A percentile compares a stretch with the other conserved stretches of the same genome.
Conservation (phyloP, 2,329 filamentous ascomycete genomes). For the Talaromyces pinophilus region DNA sequence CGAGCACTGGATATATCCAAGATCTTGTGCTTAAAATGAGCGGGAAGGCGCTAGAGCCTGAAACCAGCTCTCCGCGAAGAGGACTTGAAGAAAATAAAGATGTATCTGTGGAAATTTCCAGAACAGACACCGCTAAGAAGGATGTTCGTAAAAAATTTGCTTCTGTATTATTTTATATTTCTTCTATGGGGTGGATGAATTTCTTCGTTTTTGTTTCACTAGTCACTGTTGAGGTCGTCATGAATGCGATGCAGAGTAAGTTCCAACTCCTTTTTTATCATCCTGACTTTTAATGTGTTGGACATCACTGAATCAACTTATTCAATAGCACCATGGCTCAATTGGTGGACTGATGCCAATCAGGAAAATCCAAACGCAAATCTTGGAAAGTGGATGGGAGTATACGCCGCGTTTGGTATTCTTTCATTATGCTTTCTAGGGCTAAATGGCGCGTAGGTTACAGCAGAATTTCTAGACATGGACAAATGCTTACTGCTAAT, state of each 20-base stretch:
- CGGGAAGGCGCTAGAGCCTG: neutral
- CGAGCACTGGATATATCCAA: conserved; percentile 25
- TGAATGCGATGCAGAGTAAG: conserved; percentile 1
- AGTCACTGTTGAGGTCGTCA: conserved; percentile 16
- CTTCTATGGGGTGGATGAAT: conserved; percentile 15
- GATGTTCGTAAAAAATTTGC: neutral
- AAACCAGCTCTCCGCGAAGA: neutral
- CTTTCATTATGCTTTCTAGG: conserved; percentile 18
- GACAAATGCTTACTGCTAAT: conserved; percentile 3
- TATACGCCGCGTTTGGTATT: conserved; percentile 11
- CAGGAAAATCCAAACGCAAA: conserved; percentile 9
- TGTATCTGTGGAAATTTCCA: neutral
- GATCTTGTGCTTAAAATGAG: neutral
- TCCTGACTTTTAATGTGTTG: neutral
- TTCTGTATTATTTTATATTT: conserved; percentile 16
- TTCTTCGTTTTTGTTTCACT: conserved; percentile 9
- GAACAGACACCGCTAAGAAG: neutral
- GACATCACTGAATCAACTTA: neutral
- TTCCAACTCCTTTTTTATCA: too few species aligned
- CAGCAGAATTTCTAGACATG: neutral
- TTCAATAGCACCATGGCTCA: conserved; percentile 12
- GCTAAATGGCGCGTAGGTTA: conserved; percentile 15
- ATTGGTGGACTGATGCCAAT: conserved; percentile 16
- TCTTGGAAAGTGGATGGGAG: conserved; percentile 19
- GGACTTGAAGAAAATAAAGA: neutral